phyloP scores from a whole-genome alignment of 1,284 basidiomycete species.

The Microbotryum saponariae region DNA sequence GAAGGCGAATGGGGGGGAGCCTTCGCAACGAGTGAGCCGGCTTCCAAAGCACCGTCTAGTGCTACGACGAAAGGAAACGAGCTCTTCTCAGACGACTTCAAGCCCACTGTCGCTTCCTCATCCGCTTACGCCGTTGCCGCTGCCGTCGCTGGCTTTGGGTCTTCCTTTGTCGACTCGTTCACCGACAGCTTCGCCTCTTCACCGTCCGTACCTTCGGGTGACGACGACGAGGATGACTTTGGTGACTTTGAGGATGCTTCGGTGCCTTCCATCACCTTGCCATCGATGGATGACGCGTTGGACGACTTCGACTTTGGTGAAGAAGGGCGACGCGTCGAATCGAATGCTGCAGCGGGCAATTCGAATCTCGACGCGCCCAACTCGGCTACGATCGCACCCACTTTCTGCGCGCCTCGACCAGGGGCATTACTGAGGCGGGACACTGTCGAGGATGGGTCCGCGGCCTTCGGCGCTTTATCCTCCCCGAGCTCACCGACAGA shows the following conservation, averaged over 20 bases:
- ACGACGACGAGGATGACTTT: constrained; percentile 31
- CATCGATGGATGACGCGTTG: constrained; percentile 22
- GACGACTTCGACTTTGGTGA: constrained; percentile 25
- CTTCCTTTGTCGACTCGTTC: constrained; percentile 11
- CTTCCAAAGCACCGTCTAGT: not conserved
- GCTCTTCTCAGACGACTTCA: constrained; percentile 53
- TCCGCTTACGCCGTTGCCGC: constrained; percentile 53
- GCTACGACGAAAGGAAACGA: constrained; percentile 24
- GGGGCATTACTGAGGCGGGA: not conserved
- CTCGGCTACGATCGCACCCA: constrained; percentile 1
- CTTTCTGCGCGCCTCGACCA: constrained; percentile 6
- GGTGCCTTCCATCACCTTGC: constrained; percentile 19
- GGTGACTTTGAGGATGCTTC: constrained; percentile 32
- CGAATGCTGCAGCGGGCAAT: too few relatives aligned
- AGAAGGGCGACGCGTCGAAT: constrained; percentile 1
- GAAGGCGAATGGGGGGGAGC: constrained; percentile 60
- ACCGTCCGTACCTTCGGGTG: constrained; percentile 1
- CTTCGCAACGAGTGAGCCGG: constrained; percentile 48
- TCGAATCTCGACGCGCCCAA: too few relatives aligned
- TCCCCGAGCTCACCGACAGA: constrained; percentile 1
- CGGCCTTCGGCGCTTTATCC: constrained; percentile 17
- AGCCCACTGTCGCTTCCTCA: constrained; percentile 53
- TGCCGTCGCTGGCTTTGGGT: constrained; percentile 61
- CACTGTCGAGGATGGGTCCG: constrained; percentile 25
- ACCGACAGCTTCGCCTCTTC: constrained; percentile 18